Evolutionary conservation across 2,329 filamentous ascomycete species (phyloP).

Genomic region (Aspergillus awamori): DNA sequence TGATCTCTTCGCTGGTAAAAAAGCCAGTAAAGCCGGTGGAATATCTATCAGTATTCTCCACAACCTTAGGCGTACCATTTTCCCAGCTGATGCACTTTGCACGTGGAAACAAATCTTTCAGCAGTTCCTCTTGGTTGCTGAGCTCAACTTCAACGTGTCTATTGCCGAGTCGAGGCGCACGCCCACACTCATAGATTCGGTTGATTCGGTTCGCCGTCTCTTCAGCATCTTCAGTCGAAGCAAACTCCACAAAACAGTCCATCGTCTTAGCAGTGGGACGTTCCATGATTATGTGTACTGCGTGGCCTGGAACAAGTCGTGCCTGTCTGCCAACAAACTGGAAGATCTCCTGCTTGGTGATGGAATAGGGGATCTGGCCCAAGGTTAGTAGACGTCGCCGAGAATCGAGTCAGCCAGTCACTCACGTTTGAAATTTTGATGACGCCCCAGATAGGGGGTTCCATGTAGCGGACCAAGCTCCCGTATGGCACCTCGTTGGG

Average conservation of each 20-base stretch:
- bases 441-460: conserved; percentile 32
- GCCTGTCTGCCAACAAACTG: conserved; percentile 51
- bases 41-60: conserved; percentile 45
- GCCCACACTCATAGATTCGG: conserved; percentile 36
- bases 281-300: conserved; percentile 62
- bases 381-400: conserved; percentile 7
- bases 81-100: conserved; percentile 55
- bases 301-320: conserved; percentile 45
- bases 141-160: conserved; percentile 51
- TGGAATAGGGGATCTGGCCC: conserved; percentile 52
- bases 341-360: conserved; percentile 53
- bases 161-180: conserved; percentile 50
- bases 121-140: conserved; percentile 53
- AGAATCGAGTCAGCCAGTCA: conserved; percentile 2
- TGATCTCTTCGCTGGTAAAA: conserved; percentile 54
- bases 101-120: conserved; percentile 55
- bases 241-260: conserved; percentile 56
- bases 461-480: conserved; percentile 23
- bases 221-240: conserved; percentile 41
- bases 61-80: conserved; percentile 36
- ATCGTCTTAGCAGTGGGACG: conserved; percentile 60
- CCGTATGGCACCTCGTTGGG: conserved; percentile 34
- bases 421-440: conserved; percentile 43
- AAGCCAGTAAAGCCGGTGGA: conserved; percentile 56
- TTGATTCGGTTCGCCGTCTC: conserved; percentile 42